phyloP scores from a whole-genome alignment of 495 filamentous ascomycete species.

The Tuber umbilicatum region DNA sequence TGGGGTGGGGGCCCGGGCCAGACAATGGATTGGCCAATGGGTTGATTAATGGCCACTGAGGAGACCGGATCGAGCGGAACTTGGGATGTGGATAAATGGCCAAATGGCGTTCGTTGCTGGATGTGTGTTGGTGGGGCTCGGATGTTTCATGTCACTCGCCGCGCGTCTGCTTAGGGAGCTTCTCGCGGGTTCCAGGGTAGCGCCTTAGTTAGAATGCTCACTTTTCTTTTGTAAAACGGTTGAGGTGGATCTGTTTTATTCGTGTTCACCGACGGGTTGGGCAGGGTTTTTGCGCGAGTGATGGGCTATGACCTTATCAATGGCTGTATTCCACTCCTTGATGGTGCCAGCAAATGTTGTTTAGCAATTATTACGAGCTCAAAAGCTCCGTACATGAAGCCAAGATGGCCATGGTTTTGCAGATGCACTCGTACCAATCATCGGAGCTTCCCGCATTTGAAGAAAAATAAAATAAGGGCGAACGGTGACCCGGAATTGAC shows the following conservation, averaged over 20 bases:
- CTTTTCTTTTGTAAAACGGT: neutral
- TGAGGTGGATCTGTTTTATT: constrained; percentile 1
- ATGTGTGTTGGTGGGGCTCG: neutral
- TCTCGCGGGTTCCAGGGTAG: neutral
- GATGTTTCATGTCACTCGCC: neutral
- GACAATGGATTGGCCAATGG: neutral
- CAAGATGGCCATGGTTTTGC: neutral
- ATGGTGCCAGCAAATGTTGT: neutral
- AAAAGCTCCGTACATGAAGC: neutral
- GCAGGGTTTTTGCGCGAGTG: neutral
- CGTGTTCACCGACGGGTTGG: neutral
- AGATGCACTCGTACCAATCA: neutral
- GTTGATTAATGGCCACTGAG: neutral
- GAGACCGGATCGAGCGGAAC: neutral
- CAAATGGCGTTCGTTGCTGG: neutral
- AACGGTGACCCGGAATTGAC: neutral
- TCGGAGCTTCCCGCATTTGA: neutral
- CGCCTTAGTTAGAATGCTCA: neutral
- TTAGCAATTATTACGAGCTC: neutral
- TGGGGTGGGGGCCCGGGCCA: constrained; percentile 13
- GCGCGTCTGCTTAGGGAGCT: neutral
- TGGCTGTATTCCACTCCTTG: neutral
- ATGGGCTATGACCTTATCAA: neutral
- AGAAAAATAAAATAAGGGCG: neutral
- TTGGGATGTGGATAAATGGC: neutral